phyloP scores from a whole-genome alignment of 768 basidiomycete species.

The Russula griseocarnosa region DNA sequence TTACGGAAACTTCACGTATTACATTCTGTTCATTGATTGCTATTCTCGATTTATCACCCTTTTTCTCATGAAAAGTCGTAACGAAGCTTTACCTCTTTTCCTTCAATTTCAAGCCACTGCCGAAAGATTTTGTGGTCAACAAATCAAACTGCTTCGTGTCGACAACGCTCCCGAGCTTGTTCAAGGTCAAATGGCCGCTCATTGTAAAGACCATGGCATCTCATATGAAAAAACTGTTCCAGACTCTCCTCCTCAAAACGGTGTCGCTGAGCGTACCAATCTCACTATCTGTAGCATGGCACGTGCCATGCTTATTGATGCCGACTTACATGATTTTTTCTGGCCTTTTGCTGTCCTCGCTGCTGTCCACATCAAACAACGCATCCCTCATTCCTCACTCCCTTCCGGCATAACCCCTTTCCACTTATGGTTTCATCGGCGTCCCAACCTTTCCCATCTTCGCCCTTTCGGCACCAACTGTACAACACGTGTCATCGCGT shows the following conservation, averaged over 20 bases:
- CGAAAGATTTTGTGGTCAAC: background rate
- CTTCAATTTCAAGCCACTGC: background rate
- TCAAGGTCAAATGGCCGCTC: background rate
- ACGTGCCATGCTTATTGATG: background rate
- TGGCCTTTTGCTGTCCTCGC: background rate
- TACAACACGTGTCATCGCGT: fast-evolving
- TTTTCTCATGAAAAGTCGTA: background rate
- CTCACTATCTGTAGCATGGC: background rate
- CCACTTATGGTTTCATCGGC: too few relatives aligned
- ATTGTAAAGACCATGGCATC: background rate
- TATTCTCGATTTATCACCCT: background rate
- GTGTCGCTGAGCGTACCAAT: background rate
- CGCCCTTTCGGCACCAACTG: too few relatives aligned
- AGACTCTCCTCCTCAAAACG: background rate
- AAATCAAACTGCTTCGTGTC: background rate
- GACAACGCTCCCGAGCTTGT: background rate
- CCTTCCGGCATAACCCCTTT: too few relatives aligned
- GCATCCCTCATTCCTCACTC: too few relatives aligned
- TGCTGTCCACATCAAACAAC: too few relatives aligned
- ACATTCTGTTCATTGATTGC: background rate
- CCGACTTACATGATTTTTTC: background rate
- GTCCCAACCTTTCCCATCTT: too few relatives aligned
- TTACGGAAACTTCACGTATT: background rate
- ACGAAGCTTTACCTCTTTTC: background rate
- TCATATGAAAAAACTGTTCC: background rate